Evolutionary conservation across 1,139 yeast genomes (phyloP), one percentile per base, ranked within the genome.

Genomic region (Magnusiomyces tetraspermus): DNA sequence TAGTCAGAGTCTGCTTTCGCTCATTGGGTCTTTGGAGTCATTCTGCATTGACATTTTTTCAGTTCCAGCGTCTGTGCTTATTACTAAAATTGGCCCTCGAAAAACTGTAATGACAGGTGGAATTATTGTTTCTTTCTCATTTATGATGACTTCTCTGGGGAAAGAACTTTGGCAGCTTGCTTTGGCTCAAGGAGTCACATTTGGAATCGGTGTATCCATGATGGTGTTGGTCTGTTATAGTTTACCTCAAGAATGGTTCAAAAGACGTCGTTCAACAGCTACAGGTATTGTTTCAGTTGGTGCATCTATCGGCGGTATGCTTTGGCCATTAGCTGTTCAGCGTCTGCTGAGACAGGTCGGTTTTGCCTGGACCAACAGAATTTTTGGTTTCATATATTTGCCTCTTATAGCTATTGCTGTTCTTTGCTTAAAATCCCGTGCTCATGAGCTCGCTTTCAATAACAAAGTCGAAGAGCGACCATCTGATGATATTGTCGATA

Each of bases 271-370:
- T 54, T 78, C 82, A 0, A 64, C 80, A 26, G 87, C 84, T 1
- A 66, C 75, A 11, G 83, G 85, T 1, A 58, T 82, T 1, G 76
- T 78, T 0, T 74, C 82, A 0, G 75, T 80, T 1, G 86, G 87
- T 0, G 75, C 84, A 1, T 81, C 85, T 10, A 66, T 76, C 4
- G 88, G 86, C 1, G 88, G 88, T 1, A 74, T 83, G 21, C 71
- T 74, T 30, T 76, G 76, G 71, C 78, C 79, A 1, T 67, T 74
- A 53, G 71, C 69, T 2, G 64, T 73, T n/a, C 65, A 71, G 30
- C 61, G 62, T 10, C 59, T 76, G 38, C 63, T 70, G 47, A 54
- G 60, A 33, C 58, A 66, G 48, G 69, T 79, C 61, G 84, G 85
- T 54, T 63, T 74, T 66, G 67, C 68, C 59, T 70, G 86, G 75